These are phyloP conservation scores for Mytilinidion resinicola DNA, from an alignment of 495 filamentous ascomycete genomes.

Conservation along the genomic window DNA sequence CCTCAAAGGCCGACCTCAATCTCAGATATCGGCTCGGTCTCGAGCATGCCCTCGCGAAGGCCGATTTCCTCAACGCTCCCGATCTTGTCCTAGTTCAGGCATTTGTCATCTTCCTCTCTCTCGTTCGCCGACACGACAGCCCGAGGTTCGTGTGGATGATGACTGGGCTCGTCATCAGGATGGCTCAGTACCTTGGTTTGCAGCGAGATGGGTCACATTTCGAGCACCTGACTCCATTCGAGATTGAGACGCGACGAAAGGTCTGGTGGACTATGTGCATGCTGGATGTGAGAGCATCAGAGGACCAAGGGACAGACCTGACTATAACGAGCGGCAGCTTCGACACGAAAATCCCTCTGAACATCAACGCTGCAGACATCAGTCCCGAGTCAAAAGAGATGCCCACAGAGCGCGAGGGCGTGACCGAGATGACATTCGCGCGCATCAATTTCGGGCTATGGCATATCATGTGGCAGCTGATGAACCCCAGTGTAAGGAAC, in stretches of 20 bases:
- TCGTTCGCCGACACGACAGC: slow-evolving; percentile 46
- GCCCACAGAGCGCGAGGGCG: slow-evolving; percentile 38
- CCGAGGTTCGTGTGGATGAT: slow-evolving; percentile 50
- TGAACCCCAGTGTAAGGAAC: slow-evolving; percentile 20
- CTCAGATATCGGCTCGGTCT: slow-evolving; percentile 49
- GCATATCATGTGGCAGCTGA: slow-evolving; percentile 44
- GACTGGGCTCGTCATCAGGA: slow-evolving; percentile 30
- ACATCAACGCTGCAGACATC: slow-evolving; percentile 27
- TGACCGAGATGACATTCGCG: slow-evolving; percentile 45
- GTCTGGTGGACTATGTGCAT: slow-evolving; percentile 20
- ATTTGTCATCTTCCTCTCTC: slow-evolving; percentile 43
- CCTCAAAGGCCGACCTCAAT: slow-evolving; percentile 44
- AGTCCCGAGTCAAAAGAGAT: slow-evolving; percentile 9
- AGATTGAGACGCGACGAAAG: slow-evolving; percentile 19
- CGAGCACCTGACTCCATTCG: slow-evolving; percentile 17
- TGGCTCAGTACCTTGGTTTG: slow-evolving; percentile 23
- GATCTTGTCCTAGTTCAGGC: slow-evolving; percentile 44
- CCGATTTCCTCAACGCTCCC: slow-evolving; percentile 43
- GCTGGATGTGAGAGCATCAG: slow-evolving; percentile 24
- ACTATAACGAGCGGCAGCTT: slow-evolving; percentile 35
- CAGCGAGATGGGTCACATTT: slow-evolving; percentile 23
- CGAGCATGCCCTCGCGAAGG: slow-evolving; percentile 49
- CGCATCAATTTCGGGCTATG: slow-evolving; percentile 36
- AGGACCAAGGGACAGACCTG: slow-evolving; percentile 42
- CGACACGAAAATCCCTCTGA: slow-evolving; percentile 39